These are phyloP conservation scores for Wickerhamomyces silvicola DNA, from an alignment of 805 yeast genomes.

Conservation along the genomic window DNA sequence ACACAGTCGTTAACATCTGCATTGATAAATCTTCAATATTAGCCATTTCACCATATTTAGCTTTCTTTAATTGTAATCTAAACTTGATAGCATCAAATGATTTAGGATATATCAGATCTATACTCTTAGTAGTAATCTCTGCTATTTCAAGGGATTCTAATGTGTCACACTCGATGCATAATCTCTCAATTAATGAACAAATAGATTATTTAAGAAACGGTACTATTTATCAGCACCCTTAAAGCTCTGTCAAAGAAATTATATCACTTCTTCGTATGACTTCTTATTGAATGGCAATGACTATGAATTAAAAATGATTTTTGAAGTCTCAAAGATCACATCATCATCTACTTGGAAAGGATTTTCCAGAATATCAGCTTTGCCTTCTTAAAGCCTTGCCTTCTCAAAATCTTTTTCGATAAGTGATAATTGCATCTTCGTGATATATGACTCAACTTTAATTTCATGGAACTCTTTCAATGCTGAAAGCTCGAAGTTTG, in stretches of 20 bases:
- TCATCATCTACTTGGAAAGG: conserved; percentile 10
- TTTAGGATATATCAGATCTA: conserved; percentile 23
- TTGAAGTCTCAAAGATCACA: conserved; percentile 23
- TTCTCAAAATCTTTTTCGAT: conserved; percentile 26
- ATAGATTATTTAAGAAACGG: conserved; percentile 19
- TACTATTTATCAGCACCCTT: conserved; percentile 8
- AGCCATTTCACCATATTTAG: conserved; percentile 4
- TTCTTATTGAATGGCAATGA: conserved; percentile 13
- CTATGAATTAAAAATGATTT: conserved; percentile 29
- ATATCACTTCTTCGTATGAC: conserved; percentile 6
- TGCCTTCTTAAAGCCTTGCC: conserved; percentile 29
- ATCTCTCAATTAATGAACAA: conserved; percentile 21
- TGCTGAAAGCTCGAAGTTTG: conserved; percentile 6
- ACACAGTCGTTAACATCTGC: conserved; percentile 29
- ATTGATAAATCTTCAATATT: conserved; percentile 26
- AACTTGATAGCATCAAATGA: conserved; percentile 27
- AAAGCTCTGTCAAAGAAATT: conserved; percentile 14
- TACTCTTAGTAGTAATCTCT: conserved; percentile 13
- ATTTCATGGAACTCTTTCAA: conserved; percentile 12
- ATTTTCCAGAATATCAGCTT: conserved; percentile 19
- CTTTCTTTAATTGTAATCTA: conserved; percentile 18
- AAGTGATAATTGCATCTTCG: conserved; percentile 27
- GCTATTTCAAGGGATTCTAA: conserved; percentile 16
- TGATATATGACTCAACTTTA: conserved; percentile 24
- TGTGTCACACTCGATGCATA: conserved; percentile 19